Conservation (phyloP, 2,329 filamentous ascomycete species). For the Colletotrichum higginsianum region DNA sequence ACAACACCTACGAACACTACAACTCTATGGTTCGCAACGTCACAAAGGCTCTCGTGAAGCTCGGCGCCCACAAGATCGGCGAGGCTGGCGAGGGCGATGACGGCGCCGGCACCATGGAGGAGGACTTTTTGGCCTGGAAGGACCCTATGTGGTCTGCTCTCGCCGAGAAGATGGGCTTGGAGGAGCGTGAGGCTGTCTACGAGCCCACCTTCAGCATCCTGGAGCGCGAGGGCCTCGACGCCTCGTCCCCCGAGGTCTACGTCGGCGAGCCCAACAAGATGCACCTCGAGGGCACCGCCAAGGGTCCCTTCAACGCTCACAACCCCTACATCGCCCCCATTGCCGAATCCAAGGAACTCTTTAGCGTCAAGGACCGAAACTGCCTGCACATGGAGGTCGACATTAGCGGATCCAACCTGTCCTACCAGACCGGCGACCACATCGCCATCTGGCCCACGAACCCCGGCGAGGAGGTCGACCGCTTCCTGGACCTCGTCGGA, state of each 20-base stretch:
- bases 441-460: slow-evolving; percentile 98
- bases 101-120: slow-evolving; percentile 98
- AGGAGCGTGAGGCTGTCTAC: slow-evolving; percentile 96
- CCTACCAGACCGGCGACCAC: slow-evolving; percentile 97
- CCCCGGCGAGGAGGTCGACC: slow-evolving; percentile 90
- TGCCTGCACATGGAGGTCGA: slow-evolving; percentile 97
- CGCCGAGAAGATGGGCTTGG: slow-evolving; percentile 84
- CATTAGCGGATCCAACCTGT: slow-evolving; percentile 88
- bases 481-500: slow-evolving; percentile 85
- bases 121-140: slow-evolving; percentile 99
- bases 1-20: slow-evolving; percentile 99
- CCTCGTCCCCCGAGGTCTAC: slow-evolving; percentile 87
- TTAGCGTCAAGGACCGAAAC: slow-evolving; percentile 90
- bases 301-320: slow-evolving; percentile 95
- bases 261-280: slow-evolving; percentile 96
- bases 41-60: slow-evolving; percentile 82
- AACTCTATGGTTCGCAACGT: slow-evolving; percentile 98
- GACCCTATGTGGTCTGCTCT: slow-evolving; percentile 98
- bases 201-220: slow-evolving; percentile 91
- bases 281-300: slow-evolving; percentile 87
- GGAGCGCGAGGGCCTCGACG: slow-evolving; percentile 80
- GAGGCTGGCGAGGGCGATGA: slow-evolving; percentile 96
- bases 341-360: slow-evolving; percentile 89
- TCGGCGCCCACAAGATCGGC: slow-evolving; percentile 89
- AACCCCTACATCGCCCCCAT: slow-evolving; percentile 98